Evolutionary conservation across 1,139 yeast species (phyloP), one percentile per base, ranked within the genome.

Genomic region (Pneumocystis sp.): DNA sequence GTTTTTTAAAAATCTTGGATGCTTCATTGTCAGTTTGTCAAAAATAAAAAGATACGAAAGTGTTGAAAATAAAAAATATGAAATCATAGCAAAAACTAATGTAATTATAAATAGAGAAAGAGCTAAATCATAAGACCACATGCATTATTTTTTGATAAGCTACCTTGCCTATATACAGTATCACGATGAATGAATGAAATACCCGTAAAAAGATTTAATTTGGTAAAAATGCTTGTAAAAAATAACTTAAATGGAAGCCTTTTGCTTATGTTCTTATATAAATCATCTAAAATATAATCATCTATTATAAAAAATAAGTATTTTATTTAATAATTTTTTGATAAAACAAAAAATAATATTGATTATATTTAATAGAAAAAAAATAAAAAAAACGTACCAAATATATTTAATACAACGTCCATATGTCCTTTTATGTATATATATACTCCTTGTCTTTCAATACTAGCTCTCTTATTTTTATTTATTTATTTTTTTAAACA

Each of bases 1-100:
- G 77, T 93, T 91, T 76, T 93, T 93, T 77, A 93, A 82, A 76
- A 89, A 93, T 75, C 96, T 83, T 67, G 98, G 98, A 75, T 93
- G 98, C 77, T 93, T 88, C 81, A 93, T 89, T 67, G 90, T 88
- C 67, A 85, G 85, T 73, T 85, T 86, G 77, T 93, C 97, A 75
- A 89, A 93, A 40, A 93, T 85, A 71, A 85, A 84, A 62, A 80
- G 70, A 74, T 88, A 93, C 17, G 96, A 85, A 44, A 87, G 72
- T 19, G 84, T 79, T 10, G 97, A 97, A 64, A 85, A 87, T n/a
- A 76, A 69, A 65, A 90, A 79, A 76, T 93, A 93, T 64, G 91
- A 78, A 19, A 85, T 64, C 87, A 93, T 85, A 59, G 97, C 98
- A 73, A 91, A 91, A 15, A 91, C 68, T 59, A 90, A 83, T 70